Base-by-base conservation (phyloP, 1,284 basidiomycete species). In the Coriolopsis trogii region DNA sequence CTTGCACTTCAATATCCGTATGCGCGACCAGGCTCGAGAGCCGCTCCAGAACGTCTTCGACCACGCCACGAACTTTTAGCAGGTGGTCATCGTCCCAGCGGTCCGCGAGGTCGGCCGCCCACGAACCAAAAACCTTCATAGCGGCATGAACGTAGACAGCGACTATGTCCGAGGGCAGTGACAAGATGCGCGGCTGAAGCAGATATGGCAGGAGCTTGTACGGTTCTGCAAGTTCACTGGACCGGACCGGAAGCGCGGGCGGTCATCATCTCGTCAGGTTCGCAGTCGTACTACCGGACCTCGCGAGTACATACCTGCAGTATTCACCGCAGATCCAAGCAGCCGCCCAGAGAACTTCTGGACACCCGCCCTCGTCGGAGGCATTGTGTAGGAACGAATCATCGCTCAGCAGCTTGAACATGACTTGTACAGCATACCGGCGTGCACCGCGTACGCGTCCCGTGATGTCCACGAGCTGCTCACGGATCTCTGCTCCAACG, bases 281-380 rank as follows among this genome's bases (percentile, higher is more conserved):
- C 28, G 28, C 37, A 41, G 20, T 8, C 23, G n/a, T 28, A 5
- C 15, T 20, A 15, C 4, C 18, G 29, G 23, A 43, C 20, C 42
- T 24, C 53, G 44, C 29, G 51, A 45, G 26, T 24, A 78, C 88
- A 59, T 53, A 87, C 87, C 83, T 78, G 77, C 89, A 87, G 67
- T 94, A 95, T 70, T 99, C 97, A 23, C 95, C 95, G 60, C 91
- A 93, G 58, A 98, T 91, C 90, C 92, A 98, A 1, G 93, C 93
- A 5, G 93, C 94, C 2, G 95, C 95, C 77, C 90, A 92, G 1
- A 98, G 73, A 7, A 96, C 81, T 59, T 95, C 92, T 1, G 85
- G 80, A 63, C 89, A 93, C 51, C 83, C 75, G 33, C 82, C 77
- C 58, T 84, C 80, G 5, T 84, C 84, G 21, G 74, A 72, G 7